Conservation (phyloP, 768 basidiomycete species). For the Amanita jacksonii region DNA sequence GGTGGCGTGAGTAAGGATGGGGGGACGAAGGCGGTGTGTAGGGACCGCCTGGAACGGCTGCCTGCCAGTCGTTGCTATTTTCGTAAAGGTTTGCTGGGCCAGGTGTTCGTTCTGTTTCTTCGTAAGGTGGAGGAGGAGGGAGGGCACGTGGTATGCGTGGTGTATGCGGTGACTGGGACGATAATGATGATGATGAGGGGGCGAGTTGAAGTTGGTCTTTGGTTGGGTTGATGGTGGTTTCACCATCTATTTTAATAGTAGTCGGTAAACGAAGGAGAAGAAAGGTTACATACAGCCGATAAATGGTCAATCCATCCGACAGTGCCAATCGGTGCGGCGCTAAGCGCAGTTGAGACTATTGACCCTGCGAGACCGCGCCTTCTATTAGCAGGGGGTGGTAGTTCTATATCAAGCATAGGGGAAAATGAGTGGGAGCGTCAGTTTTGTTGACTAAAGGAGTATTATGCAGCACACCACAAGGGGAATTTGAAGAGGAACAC, state of each 20-base stretch:
- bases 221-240: conserved; percentile 53
- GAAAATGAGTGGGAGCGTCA: conserved; percentile 26
- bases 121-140: conserved; percentile 20
- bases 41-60: conserved; percentile 4
- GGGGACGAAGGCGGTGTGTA: not conserved
- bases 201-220: conserved; percentile 24
- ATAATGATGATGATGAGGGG: too few species aligned
- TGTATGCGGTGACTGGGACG: too few species aligned
- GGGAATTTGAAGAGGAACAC: conserved; percentile 5
- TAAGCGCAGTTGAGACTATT: conserved; percentile 76
- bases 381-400: conserved; percentile 67
- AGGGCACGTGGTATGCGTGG: conserved; percentile 13
- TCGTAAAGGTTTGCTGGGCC: not conserved
- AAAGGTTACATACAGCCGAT: conserved; percentile 59
- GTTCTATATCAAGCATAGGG: conserved; percentile 51
- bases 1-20: conserved; percentile 7
- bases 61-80: not conserved
- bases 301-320: conserved; percentile 83
- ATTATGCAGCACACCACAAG: conserved; percentile 5
- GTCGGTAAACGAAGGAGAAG: not conserved
- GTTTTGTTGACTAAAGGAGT: conserved; percentile 8
- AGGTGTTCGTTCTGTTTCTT: conserved; percentile 12
- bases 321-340: conserved; percentile 77
- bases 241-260: conserved; percentile 51
- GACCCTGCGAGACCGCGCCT: conserved; percentile 75